Conservation (phyloP, 805 yeast species). For the Starmerella asiatica region DNA sequence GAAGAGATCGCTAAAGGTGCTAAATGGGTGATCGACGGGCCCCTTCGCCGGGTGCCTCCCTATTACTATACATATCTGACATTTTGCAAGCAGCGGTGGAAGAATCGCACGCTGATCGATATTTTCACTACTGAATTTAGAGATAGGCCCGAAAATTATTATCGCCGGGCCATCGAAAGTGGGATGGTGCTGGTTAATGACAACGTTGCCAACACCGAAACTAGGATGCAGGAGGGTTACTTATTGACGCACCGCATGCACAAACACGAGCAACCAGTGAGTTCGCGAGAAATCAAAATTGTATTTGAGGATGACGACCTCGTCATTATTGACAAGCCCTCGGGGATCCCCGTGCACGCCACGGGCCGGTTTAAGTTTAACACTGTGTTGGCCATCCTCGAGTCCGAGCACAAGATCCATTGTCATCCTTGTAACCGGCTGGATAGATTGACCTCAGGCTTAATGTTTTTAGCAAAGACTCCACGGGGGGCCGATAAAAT, state of each 20-base stretch:
- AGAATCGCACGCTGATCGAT: conserved; percentile 65
- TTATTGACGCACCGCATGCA: conserved; percentile 65
- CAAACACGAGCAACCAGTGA: conserved; percentile 85
- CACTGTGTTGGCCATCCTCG: conserved; percentile 63
- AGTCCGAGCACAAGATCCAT: conserved; percentile 48
- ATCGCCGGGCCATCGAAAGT: conserved; percentile 47
- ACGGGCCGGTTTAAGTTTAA: conserved; percentile 74
- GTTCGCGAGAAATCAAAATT: conserved; percentile 40
- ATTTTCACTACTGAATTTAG: conserved; percentile 76
- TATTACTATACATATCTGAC: conserved; percentile 84
- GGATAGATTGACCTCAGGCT: conserved; percentile 83
- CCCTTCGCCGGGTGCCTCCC: conserved; percentile 61
- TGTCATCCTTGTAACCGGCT: conserved; percentile 84
- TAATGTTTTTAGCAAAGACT: conserved; percentile 79
- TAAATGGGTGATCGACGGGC: conserved; percentile 29
- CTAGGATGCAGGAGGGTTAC: conserved; percentile 68
- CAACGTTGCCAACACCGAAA: conserved; percentile 46
- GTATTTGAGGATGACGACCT: conserved; percentile 63
- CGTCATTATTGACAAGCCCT: conserved; percentile 80
- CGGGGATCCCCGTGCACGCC: conserved; percentile 93
- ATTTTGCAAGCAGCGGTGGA: conserved; percentile 84
- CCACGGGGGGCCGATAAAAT: conserved; percentile 65
- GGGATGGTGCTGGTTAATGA: conserved; percentile 72
- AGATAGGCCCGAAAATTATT: conserved; percentile 57
- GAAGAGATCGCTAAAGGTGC: conserved; percentile 23